Evolutionary conservation across 2,329 filamentous ascomycete species (phyloP).

Genomic region (Ophiocordyceps camponoti-saundersi): DNA sequence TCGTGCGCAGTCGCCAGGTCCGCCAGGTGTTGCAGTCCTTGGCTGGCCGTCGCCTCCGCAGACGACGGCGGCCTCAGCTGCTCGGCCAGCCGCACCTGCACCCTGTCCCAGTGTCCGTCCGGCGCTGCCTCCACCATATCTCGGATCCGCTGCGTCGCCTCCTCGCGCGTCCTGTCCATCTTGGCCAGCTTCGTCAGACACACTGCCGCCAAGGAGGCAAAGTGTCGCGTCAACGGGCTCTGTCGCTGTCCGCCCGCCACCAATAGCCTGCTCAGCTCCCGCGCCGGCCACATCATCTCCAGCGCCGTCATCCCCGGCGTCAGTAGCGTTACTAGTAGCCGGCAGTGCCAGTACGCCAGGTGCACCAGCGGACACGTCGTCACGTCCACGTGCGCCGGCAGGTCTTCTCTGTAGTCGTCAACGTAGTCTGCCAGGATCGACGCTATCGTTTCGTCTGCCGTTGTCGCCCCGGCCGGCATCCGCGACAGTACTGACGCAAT

Average conservation of each 20-base stretch:
- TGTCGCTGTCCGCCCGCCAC: conserved; percentile 34
- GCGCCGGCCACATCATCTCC: conserved; percentile 43
- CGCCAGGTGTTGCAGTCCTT: conserved; percentile 42
- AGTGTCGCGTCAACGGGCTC: conserved; percentile 52
- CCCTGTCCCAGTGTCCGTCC: conserved; percentile 37
- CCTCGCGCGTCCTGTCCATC: conserved; percentile 35
- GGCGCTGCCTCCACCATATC: conserved; percentile 37
- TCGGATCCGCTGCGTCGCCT: conserved; percentile 36
- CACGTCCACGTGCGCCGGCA: conserved; percentile 39
- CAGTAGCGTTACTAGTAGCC: conserved; percentile 45
- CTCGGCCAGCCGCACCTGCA: conserved; percentile 26
- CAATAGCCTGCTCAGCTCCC: conserved; percentile 41
- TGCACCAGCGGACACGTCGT: conserved; percentile 38
- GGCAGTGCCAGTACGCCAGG: conserved; percentile 53
- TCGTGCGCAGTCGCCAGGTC: conserved; percentile 33
- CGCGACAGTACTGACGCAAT: conserved; percentile 20
- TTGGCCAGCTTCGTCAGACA: conserved; percentile 43
- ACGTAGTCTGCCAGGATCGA: conserved; percentile 19
- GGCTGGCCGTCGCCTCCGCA: conserved; percentile 26
- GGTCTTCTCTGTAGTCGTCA: conserved; percentile 48
- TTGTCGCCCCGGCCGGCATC: conserved; percentile 16
- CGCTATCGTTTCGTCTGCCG: conserved; percentile 16
- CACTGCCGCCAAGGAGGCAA: conserved; percentile 40
- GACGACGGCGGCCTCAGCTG: conserved; percentile 17
- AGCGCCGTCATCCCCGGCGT: conserved; percentile 35